Evolutionary conservation across 306 rosid genomes (phyloP).

Genomic region (Hippophae tibetana): DNA sequence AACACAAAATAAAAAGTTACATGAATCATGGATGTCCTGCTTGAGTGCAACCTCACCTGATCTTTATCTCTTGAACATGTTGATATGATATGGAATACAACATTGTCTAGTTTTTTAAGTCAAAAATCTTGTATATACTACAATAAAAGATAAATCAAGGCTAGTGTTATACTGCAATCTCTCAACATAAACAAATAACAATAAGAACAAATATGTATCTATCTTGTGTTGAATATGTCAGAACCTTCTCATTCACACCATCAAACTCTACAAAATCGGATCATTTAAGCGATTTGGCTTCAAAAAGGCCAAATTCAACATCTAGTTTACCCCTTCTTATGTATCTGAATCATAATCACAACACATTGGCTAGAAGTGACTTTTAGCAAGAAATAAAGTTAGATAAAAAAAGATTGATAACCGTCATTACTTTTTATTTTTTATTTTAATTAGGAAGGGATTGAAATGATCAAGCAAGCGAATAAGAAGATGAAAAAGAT

Average conservation of each 20-base stretch:
- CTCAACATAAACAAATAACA: constrained; percentile 2
- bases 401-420: no score
- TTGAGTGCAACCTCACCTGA: constrained; percentile 45
- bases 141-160: constrained; percentile 18
- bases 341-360: constrained; percentile 39
- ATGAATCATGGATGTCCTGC: neutral
- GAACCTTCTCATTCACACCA: constrained; percentile 88
- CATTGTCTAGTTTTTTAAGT: constrained; percentile 69
- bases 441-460: neutral
- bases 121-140: constrained; percentile 31
- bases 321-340: constrained; percentile 78
- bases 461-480: no score
- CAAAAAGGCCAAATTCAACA: constrained; percentile 84
- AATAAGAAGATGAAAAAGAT: no score
- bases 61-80: constrained; percentile 80
- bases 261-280: constrained; percentile 94
- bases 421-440: neutral
- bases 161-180: constrained; percentile 6
- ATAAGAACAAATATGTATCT: constrained; percentile 28
- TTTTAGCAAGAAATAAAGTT: no score
- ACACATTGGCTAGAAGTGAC: no score
- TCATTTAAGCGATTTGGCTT: constrained; percentile 81
- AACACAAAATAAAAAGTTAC: neutral
- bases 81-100: constrained; percentile 79
- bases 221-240: constrained; percentile 85